Conservation (phyloP, 148 eudicot species). For the Persicaria maculosa region DNA sequence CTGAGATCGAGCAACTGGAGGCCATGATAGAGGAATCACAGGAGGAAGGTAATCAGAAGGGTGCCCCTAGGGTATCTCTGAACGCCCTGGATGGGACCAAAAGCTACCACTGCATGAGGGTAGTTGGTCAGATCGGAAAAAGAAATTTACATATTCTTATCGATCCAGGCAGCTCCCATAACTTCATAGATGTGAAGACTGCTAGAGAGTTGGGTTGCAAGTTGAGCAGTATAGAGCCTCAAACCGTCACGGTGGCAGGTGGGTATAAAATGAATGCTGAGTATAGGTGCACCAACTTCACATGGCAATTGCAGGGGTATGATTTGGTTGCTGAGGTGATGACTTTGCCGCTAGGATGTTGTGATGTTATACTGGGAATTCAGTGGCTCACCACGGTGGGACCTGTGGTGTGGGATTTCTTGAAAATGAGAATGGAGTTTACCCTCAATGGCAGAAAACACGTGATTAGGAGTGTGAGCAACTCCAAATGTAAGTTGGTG, state of each 20-base stretch:
- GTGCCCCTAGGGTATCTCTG: neutral
- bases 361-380: too few relatives aligned
- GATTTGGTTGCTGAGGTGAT: too few relatives aligned
- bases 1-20: neutral
- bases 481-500: too few relatives aligned
- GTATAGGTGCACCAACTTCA: too few relatives aligned
- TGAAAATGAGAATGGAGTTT: neutral
- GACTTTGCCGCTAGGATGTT: too few relatives aligned
- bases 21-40: neutral
- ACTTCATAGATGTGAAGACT: neutral
- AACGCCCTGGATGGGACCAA: neutral
- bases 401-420: neutral
- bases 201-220: too few relatives aligned
- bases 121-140: neutral
- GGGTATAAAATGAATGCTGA: too few relatives aligned
- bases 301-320: too few relatives aligned
- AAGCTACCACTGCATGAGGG: neutral
- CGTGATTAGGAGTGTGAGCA: too few relatives aligned
- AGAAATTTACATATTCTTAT: neutral
- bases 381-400: neutral
- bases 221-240: too few relatives aligned
- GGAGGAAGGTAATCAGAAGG: neutral
- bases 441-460: too few relatives aligned
- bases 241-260: too few relatives aligned
- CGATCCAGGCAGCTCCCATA: neutral